Percentiles rank a stretch among this genome's conserved stretches.
These are phyloP conservation scores for Verticillium longisporum DNA, from an alignment of 2,329 filamentous ascomycete genomes.

Conservation along the genomic window DNA sequence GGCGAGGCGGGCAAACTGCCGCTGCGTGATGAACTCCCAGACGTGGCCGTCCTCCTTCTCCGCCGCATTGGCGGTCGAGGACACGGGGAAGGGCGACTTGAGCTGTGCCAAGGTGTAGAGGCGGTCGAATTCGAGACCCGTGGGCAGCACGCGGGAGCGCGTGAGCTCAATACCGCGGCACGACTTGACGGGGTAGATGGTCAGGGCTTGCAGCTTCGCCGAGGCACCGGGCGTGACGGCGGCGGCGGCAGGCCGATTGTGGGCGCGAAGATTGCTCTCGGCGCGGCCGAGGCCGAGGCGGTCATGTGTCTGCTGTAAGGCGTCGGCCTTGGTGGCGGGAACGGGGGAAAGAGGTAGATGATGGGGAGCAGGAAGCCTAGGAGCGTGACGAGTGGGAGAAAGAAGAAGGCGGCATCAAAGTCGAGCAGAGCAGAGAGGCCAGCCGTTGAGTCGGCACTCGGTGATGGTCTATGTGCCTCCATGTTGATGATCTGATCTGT, in stretches of 20 bases:
- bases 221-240: neutral
- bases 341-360: conserved; percentile 49
- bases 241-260: conserved; percentile 8
- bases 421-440: neutral
- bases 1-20: conserved; percentile 64
- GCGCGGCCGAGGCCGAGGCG: conserved; percentile 33
- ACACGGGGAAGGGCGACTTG: conserved; percentile 38
- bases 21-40: conserved; percentile 68
- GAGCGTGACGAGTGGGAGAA: conserved; percentile 36
- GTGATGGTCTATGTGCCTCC: neutral
- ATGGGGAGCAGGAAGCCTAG: conserved; percentile 46
- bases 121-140: conserved; percentile 72
- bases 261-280: conserved; percentile 27
- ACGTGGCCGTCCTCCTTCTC: conserved; percentile 32
- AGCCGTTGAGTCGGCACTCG: neutral
- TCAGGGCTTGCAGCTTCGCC: conserved; percentile 52
- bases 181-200: conserved; percentile 78
- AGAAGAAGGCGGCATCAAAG: conserved; percentile 21
- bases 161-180: conserved; percentile 71
- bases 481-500: neutral
- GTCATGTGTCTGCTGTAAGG: conserved; percentile 46
- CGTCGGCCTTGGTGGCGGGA: conserved; percentile 44
- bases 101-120: conserved; percentile 76
- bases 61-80: conserved; percentile 23
- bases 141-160: conserved; percentile 54